Base-by-base conservation (phyloP, 129 eudicot species). In the Ambrosia trifida region DNA sequence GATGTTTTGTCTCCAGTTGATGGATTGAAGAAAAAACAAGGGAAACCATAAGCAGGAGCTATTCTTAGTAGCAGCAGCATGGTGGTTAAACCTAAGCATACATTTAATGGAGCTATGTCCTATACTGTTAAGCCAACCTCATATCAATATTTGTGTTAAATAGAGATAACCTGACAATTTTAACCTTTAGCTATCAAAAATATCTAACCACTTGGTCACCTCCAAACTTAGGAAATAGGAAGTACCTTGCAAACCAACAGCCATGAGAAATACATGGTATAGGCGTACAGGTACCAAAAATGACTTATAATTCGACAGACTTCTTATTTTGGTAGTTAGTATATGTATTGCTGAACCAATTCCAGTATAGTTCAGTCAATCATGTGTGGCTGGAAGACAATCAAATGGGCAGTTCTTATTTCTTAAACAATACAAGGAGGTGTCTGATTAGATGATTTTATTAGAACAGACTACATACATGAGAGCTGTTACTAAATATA, bases 11-110 rank as follows among this genome's bases (percentile, higher is more conserved):
- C 33, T 72, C 67, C 68, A 72, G 12, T 71, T 43, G 45, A 45
- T 44, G 68, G 59, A n/a, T 47, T 72, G 43, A 44, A 43, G 45
- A 43, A 45, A 30, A 20, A 59, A 44, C 44, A 59, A 57, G n/a
- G 35, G 31, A 45, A 43, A 44, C 45, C 59, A 58, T 24, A 71
- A 31, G 44, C 10, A 67, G 69, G n/a, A 51, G 24, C 45, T 49
- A 49, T 68, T n/a, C 36, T 16, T 53, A 47, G 45, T 68, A 56
- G 68, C 44, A 59, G 43, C 45, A 72, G 68, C 45, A 14, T 33
- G 49, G 28, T 11, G 19, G 65, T 4, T 59, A 59, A 31, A 59
- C 18, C 65, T 30, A 30, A 59, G 19, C 65, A 59, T 31, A 31
- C 41, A 31, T 13, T 6, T 59, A 10, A 59, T 59, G 19, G 43